These are phyloP conservation scores for Aegilops bicornis DNA, from an alignment of 176 grass and related monocot species.

Conservation along the genomic window DNA sequence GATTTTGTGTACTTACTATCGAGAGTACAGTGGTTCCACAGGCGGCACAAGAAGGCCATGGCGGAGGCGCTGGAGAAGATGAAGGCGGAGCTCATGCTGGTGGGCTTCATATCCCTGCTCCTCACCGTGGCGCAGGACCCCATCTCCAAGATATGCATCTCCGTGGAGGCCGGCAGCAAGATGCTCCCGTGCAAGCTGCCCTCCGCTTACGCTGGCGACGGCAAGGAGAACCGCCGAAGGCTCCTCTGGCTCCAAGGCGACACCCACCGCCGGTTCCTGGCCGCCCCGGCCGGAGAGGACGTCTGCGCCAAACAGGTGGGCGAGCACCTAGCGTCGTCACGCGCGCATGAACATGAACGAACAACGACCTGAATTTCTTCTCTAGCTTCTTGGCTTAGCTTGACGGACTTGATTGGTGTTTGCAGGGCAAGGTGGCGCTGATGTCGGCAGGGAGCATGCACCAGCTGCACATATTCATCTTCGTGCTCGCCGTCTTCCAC, in stretches of 20 bases:
- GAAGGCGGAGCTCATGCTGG: slow-evolving; percentile 91
- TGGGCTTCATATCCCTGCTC: slow-evolving; percentile 87
- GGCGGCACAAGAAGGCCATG: slow-evolving; percentile 73
- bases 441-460: slow-evolving; percentile 59
- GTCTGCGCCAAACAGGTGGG: slow-evolving; percentile 11
- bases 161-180: slow-evolving; percentile 29
- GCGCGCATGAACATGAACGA: too few species aligned
- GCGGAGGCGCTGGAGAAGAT: slow-evolving; percentile 85
- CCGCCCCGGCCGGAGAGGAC: background rate
- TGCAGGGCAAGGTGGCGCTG: slow-evolving; percentile 61
- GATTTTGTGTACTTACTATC: too few species aligned
- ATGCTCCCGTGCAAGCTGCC: slow-evolving; percentile 65
- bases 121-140: slow-evolving; percentile 56
- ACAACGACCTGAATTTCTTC: background rate
- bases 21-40: slow-evolving; percentile 66
- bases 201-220: background rate
- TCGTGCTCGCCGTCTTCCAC: slow-evolving; percentile 60
- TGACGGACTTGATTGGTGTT: background rate
- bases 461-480: slow-evolving; percentile 78
- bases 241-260: background rate
- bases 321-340: background rate
- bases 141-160: slow-evolving; percentile 67
- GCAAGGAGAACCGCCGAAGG: background rate
- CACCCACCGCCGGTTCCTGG: background rate
- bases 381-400: background rate